Conservation (phyloP, 495 filamentous ascomycete species). For the Penicillium ucsense region DNA sequence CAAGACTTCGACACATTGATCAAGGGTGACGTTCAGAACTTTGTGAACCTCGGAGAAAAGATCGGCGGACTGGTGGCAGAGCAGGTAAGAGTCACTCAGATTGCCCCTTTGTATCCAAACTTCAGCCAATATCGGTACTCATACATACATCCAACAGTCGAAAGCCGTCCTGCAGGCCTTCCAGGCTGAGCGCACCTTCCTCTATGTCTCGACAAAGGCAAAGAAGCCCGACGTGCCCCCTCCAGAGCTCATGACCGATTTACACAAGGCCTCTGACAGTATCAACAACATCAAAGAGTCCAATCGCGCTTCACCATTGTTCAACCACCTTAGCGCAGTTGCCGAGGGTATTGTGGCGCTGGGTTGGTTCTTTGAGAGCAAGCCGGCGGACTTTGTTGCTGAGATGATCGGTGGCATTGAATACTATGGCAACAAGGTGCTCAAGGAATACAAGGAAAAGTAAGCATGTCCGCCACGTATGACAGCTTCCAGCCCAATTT, state of each 20-base stretch:
- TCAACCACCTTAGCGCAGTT: constrained; percentile 75
- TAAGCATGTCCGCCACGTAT: constrained; percentile 29
- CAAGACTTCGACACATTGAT: constrained; percentile 82
- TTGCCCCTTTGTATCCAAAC: background rate
- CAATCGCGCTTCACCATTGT: constrained; percentile 59
- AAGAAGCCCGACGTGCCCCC: constrained; percentile 76
- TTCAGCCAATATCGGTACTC: background rate
- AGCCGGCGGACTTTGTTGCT: constrained; percentile 70
- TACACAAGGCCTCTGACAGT: constrained; percentile 65
- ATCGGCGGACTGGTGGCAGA: constrained; percentile 71
- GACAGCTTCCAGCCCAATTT: background rate
- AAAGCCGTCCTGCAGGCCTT: constrained; percentile 57
- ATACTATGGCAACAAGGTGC: constrained; percentile 84
- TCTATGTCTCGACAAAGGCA: constrained; percentile 79
- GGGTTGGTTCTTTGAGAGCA: constrained; percentile 74
- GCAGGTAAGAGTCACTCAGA: constrained; percentile 46
- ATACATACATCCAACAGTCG: constrained; percentile 31
- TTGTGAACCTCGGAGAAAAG: constrained; percentile 64
- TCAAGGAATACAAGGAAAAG: constrained; percentile 88
- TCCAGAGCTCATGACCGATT: constrained; percentile 66
- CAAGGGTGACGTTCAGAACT: constrained; percentile 62
- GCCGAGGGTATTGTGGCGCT: constrained; percentile 78
- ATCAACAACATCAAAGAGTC: constrained; percentile 71
- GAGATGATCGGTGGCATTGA: constrained; percentile 72
- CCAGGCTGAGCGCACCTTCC: constrained; percentile 73